A percentile compares a stretch with the other conserved stretches of the same genome.
phyloP scores from a whole-genome alignment of 805 yeast genomes.

The Metschnikowia arizonensis region DNA sequence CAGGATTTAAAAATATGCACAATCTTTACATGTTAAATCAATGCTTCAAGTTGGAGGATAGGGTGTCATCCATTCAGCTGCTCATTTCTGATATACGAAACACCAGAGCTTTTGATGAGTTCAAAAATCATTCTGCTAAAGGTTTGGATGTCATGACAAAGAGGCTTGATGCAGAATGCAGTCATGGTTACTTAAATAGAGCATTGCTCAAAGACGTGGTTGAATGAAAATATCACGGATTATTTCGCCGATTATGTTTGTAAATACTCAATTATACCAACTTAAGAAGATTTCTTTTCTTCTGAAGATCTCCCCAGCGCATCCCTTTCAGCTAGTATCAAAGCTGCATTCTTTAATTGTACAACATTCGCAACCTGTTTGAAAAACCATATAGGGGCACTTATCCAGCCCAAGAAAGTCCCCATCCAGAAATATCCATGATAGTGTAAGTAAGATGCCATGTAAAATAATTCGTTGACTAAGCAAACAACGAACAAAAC shows the following conservation, averaged over 20 bases:
- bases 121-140: constrained; percentile 11
- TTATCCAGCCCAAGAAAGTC: constrained; percentile 50
- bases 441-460: constrained; percentile 77
- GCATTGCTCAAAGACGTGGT: neutral
- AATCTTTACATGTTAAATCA: constrained; percentile 36
- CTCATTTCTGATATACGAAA: constrained; percentile 7
- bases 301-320: constrained; percentile 44
- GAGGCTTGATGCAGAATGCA: constrained; percentile 11
- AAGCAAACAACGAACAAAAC: constrained; percentile 89
- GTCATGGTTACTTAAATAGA: constrained; percentile 9
- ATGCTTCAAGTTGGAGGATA: constrained; percentile 37
- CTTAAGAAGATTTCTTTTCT: neutral
- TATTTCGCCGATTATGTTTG: neutral
- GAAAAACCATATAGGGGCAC: constrained; percentile 84
- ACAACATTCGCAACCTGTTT: constrained; percentile 88
- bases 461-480: constrained; percentile 87
- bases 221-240: neutral
- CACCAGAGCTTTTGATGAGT: constrained; percentile 12
- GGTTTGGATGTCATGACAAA: constrained; percentile 14
- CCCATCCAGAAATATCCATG: constrained; percentile 62
- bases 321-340: constrained; percentile 73
- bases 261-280: neutral
- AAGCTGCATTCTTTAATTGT: constrained; percentile 83
- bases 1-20: constrained; percentile 39
- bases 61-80: constrained; percentile 7